Evolutionary conservation across 1,139 yeast species (phyloP).

Genomic region (Hansenula anomala): DNA sequence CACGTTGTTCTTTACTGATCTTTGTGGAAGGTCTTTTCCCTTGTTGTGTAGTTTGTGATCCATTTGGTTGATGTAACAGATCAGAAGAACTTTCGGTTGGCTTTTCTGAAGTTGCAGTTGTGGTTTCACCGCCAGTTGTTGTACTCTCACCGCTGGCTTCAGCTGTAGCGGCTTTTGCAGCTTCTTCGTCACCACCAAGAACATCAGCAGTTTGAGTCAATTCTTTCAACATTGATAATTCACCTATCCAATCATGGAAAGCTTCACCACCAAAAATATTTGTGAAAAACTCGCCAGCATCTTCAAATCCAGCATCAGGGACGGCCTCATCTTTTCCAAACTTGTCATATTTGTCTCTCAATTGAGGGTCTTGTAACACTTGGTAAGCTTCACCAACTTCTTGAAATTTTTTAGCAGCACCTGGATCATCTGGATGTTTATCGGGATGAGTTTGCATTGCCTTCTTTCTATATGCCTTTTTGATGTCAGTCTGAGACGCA

Average conservation of each 20-base stretch:
- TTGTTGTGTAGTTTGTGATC: constrained; percentile 3
- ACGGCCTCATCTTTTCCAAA: constrained; percentile 64
- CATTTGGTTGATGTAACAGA: neutral
- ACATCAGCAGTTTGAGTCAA: constrained; percentile 54
- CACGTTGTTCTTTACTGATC: constrained; percentile 47
- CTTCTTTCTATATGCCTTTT: constrained; percentile 86
- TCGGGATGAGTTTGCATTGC: constrained; percentile 94
- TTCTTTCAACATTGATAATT: constrained; percentile 57
- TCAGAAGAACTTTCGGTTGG: constrained; percentile 11
- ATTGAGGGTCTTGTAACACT: constrained; percentile 55
- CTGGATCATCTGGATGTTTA: constrained; percentile 83
- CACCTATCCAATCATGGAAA: constrained; percentile 73
- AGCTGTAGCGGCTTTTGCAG: constrained; percentile 16
- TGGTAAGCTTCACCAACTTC: constrained; percentile 70
- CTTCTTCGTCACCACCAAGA: constrained; percentile 26
- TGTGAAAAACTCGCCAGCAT: constrained; percentile 64
- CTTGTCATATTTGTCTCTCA: constrained; percentile 60
- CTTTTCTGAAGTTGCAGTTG: constrained; percentile 11
- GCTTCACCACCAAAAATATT: constrained; percentile 78
- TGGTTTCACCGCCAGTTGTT: constrained; percentile 10
- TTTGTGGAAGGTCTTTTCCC: constrained; percentile 21
- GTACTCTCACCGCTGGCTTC: constrained; percentile 17
- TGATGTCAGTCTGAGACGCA: constrained; percentile 81
- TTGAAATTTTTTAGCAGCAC: constrained; percentile 63
- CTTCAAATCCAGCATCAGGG: constrained; percentile 66